These are phyloP conservation scores for Malassezia dermatis DNA, from an alignment of 1,284 basidiomycete genomes.

Conservation along the genomic window DNA sequence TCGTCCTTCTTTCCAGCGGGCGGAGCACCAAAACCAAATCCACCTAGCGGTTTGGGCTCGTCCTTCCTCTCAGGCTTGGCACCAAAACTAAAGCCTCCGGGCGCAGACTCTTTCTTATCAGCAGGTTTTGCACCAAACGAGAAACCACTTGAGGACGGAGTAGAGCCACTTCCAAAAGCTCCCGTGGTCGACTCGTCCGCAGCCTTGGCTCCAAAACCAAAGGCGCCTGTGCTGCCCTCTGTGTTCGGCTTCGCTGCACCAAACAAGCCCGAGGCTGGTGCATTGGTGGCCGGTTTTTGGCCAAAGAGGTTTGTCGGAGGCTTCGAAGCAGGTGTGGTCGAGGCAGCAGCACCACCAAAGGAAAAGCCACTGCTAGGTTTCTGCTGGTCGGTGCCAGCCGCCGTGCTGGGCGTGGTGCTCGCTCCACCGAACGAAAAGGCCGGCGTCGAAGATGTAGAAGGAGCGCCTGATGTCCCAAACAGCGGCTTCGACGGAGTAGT, in stretches of 20 bases:
- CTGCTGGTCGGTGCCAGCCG: not conserved
- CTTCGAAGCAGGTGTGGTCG: conserved; percentile 15
- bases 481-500: not conserved
- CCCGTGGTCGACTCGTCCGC: not conserved
- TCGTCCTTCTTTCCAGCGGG: conserved; percentile 10
- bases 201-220: conserved; percentile 3
- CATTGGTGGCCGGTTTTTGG: conserved; percentile 3
- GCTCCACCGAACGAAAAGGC: conserved; percentile 4
- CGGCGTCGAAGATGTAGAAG: not conserved
- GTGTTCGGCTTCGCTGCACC: conserved; percentile 4
- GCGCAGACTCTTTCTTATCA: not conserved
- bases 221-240: not conserved
- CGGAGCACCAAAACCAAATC: conserved; percentile 15
- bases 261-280: conserved; percentile 1
- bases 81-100: not conserved
- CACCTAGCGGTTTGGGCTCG: conserved; percentile 16
- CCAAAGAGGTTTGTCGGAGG: conserved; percentile 16
- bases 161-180: not conserved
- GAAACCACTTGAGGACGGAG: not conserved
- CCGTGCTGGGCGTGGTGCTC: not conserved
- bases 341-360: not conserved
- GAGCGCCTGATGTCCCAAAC: not conserved
- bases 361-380: conserved; percentile 13
- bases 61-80: conserved; percentile 1
- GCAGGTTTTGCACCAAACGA: conserved; percentile 1